Evolutionary conservation across 75 land plant genomes (phyloP).

Genomic region (Selaginella tamariscina): DNA sequence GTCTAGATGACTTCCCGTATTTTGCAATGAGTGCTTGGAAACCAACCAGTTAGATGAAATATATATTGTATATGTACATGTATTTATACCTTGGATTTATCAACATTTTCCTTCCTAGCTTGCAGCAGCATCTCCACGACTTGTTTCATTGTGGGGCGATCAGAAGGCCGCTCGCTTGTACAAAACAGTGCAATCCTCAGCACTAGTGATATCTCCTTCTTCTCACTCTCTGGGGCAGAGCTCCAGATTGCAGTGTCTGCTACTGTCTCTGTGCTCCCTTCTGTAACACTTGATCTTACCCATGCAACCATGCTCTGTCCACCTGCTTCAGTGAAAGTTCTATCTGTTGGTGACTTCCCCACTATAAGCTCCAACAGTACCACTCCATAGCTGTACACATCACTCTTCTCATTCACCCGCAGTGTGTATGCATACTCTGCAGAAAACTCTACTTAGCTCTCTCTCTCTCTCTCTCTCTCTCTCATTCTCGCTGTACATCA

Average conservation of each 20-base stretch:
- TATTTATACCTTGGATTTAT: too few relatives aligned
- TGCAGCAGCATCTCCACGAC: not conserved
- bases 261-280: not conserved
- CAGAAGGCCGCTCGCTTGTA: not conserved
- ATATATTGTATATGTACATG: too few relatives aligned
- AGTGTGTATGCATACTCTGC: not conserved
- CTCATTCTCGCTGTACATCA: not conserved
- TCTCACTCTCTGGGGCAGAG: not conserved
- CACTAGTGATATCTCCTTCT: not conserved
- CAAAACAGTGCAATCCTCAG: not conserved
- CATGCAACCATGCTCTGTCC: not conserved
- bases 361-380: not conserved
- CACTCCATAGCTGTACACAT: not conserved
- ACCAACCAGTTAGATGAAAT: too few relatives aligned
- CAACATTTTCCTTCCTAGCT: too few relatives aligned
- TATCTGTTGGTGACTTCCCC: not conserved
- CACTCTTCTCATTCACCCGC: not conserved
- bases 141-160: not conserved
- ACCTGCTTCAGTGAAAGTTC: not conserved
- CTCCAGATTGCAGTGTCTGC: not conserved
- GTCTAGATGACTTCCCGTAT: too few relatives aligned
- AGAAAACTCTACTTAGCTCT: not conserved
- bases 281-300: not conserved
- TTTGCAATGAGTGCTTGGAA: too few relatives aligned
- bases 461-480: constrained; percentile 14